Conservation (phyloP, 2,329 filamentous ascomycete species). For the Cercospora sp. region DNA sequence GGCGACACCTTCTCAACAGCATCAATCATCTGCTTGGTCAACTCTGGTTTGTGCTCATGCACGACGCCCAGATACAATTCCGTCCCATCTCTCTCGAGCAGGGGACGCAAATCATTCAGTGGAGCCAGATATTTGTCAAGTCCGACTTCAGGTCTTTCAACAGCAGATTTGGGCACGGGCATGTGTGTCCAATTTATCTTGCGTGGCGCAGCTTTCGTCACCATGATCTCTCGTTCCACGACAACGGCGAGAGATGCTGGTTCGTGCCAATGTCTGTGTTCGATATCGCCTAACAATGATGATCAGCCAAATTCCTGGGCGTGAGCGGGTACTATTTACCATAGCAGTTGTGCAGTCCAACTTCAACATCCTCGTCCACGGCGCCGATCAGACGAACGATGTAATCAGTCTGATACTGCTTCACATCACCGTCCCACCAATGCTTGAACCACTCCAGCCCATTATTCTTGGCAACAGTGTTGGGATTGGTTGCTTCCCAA, state of each 20-base stretch:
- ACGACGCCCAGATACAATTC: constrained; percentile 47
- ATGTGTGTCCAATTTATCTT: constrained; percentile 47
- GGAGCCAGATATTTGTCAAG: constrained; percentile 43
- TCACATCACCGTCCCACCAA: constrained; percentile 39
- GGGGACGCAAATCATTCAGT: constrained; percentile 35
- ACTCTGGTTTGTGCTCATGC: constrained; percentile 43
- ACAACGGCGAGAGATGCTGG: constrained; percentile 40
- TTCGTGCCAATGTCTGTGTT: constrained; percentile 49
- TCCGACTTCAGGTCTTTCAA: constrained; percentile 27
- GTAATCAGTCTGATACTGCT: constrained; percentile 40
- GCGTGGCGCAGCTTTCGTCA: constrained; percentile 34
- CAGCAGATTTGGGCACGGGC: constrained; percentile 45
- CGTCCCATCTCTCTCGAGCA: constrained; percentile 37
- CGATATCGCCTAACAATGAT: constrained; percentile 38
- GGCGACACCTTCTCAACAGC: constrained; percentile 38
- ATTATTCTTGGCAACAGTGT: constrained; percentile 18
- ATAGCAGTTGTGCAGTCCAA: constrained; percentile 53
- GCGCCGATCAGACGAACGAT: constrained; percentile 36
- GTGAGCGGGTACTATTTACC: constrained; percentile 29
- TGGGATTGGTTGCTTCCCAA: constrained; percentile 32
- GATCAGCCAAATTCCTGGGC: not conserved
- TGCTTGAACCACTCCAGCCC: constrained; percentile 32
- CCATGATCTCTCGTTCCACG: constrained; percentile 42
- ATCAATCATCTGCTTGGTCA: constrained; percentile 43
- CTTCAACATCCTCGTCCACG: constrained; percentile 42